These are phyloP conservation scores for Adansonia digitata DNA, from an alignment of 345 rosid genomes.

Conservation along the genomic window DNA sequence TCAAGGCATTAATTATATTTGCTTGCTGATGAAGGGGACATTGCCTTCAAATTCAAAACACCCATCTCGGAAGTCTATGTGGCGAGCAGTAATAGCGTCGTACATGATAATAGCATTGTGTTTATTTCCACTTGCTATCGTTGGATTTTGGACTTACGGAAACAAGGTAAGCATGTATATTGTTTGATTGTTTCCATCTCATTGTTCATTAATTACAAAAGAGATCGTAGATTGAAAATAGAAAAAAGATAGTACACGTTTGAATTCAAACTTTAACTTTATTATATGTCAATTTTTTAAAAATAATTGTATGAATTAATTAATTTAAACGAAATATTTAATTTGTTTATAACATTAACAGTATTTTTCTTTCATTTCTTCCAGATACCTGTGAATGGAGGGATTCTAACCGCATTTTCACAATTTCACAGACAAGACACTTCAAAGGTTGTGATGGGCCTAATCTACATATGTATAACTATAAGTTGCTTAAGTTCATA, in stretches of 20 bases:
- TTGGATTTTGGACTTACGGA: slow-evolving; percentile 57
- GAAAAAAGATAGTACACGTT: too few species aligned
- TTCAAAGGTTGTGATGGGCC: slow-evolving; percentile 21
- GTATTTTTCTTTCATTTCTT: background rate
- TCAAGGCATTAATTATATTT: too few species aligned
- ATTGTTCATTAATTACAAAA: too few species aligned
- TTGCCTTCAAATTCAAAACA: slow-evolving; percentile 31
- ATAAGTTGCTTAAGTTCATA: slow-evolving; percentile 34
- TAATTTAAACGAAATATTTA: too few species aligned
- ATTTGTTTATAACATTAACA: too few species aligned
- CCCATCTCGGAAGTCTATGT: slow-evolving; percentile 34
- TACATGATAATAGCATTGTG: slow-evolving; percentile 29
- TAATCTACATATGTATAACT: slow-evolving; percentile 22
- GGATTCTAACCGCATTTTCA: slow-evolving; percentile 27
- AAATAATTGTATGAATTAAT: too few species aligned
- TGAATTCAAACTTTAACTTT: too few species aligned
- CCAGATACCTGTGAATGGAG: slow-evolving; percentile 30
- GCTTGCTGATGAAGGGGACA: slow-evolving; percentile 41
- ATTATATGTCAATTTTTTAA: too few species aligned
- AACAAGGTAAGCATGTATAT: slow-evolving; percentile 35
- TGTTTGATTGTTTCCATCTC: too few species aligned
- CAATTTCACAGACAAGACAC: slow-evolving; percentile 20
- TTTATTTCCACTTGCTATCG: slow-evolving; percentile 28
- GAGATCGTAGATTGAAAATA: too few species aligned
- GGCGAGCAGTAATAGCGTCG: slow-evolving; percentile 42